Evolutionary conservation across 192 early-diverging fungal species (phyloP).

Genomic region (Linnemannia exigua): DNA sequence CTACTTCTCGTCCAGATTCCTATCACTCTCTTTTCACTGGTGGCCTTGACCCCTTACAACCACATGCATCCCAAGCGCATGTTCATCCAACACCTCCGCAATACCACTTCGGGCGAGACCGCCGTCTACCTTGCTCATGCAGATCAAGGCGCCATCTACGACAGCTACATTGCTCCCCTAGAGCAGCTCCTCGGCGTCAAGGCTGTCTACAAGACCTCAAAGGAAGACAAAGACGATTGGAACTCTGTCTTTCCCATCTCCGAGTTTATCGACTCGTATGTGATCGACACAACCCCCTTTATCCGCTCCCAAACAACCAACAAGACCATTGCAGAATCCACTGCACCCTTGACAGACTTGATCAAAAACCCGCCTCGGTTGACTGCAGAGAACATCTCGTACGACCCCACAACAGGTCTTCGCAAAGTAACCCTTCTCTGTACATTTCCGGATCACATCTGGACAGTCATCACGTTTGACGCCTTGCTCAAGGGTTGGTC

Average conservation of each 20-base stretch:
- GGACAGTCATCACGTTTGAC: slow-evolving; percentile 73
- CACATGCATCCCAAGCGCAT: slow-evolving; percentile 72
- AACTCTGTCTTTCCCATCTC: slow-evolving; percentile 72
- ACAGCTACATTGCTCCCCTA: slow-evolving; percentile 56
- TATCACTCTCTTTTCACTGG: slow-evolving; percentile 24
- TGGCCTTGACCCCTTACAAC: slow-evolving; percentile 63
- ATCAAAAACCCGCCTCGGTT: slow-evolving; percentile 53
- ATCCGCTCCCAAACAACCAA: slow-evolving; percentile 52
- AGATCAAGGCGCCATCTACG: slow-evolving; percentile 65
- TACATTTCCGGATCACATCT: slow-evolving; percentile 62
- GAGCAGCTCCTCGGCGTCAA: slow-evolving; percentile 55
- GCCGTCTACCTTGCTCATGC: slow-evolving; percentile 69
- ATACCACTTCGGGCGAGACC: slow-evolving; percentile 70
- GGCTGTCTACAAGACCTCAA: slow-evolving; percentile 36
- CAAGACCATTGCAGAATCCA: slow-evolving; percentile 23
- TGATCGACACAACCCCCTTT: slow-evolving; percentile 60
- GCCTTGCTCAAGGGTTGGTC: slow-evolving; percentile 71
- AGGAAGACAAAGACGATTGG: slow-evolving; percentile 64
- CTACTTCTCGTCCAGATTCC: slow-evolving; percentile 49
- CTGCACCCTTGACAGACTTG: slow-evolving; percentile 26
- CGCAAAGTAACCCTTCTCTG: slow-evolving; percentile 61
- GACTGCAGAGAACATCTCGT: slow-evolving; percentile 53
- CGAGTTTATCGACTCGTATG: slow-evolving; percentile 66
- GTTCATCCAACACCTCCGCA: slow-evolving; percentile 73
- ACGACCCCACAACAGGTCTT: slow-evolving; percentile 61